These are phyloP conservation scores for Quillaja saponaria DNA, from an alignment of 306 rosid genomes.

Conservation along the genomic window DNA sequence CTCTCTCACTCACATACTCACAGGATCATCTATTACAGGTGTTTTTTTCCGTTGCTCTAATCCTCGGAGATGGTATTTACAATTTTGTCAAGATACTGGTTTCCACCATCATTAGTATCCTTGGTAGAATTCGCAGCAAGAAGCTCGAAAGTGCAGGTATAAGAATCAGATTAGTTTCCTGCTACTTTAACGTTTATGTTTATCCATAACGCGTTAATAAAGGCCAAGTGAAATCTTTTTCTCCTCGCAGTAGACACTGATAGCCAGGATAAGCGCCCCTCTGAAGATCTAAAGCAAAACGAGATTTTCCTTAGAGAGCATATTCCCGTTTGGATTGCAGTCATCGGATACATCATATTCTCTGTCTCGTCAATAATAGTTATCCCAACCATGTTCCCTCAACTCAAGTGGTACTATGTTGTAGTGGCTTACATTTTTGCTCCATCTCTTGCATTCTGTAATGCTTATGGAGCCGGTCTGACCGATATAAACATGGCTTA, in stretches of 20 bases:
- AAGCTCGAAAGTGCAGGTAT: slow-evolving; percentile 7
- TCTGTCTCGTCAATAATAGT: slow-evolving; percentile 46
- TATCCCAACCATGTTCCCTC: slow-evolving; percentile 67
- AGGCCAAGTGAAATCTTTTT: not conserved
- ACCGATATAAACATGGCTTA: slow-evolving; percentile 96
- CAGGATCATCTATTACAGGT: no score
- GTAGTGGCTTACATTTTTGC: slow-evolving; percentile 55
- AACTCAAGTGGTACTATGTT: slow-evolving; percentile 53
- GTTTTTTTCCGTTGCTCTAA: slow-evolving; percentile 57
- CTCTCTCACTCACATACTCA: no score
- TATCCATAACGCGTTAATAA: no score
- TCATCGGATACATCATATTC: slow-evolving; percentile 35
- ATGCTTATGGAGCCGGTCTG: slow-evolving; percentile 92
- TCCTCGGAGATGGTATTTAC: slow-evolving; percentile 85
- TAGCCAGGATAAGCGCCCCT: slow-evolving; percentile 23
- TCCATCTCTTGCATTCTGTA: slow-evolving; percentile 92
- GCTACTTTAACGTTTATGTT: not conserved
- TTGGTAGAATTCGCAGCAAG: slow-evolving; percentile 2
- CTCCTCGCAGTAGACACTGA: slow-evolving; percentile 33
- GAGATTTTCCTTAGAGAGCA: slow-evolving; percentile 63
- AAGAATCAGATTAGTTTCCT: no score
- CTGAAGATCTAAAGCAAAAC: slow-evolving; percentile 41
- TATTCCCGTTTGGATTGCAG: slow-evolving; percentile 65
- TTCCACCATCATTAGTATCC: slow-evolving; percentile 46
- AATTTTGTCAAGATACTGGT: slow-evolving; percentile 64